phyloP scores from a whole-genome alignment of 176 grass and related monocot species.

The Guadua angustifolia region DNA sequence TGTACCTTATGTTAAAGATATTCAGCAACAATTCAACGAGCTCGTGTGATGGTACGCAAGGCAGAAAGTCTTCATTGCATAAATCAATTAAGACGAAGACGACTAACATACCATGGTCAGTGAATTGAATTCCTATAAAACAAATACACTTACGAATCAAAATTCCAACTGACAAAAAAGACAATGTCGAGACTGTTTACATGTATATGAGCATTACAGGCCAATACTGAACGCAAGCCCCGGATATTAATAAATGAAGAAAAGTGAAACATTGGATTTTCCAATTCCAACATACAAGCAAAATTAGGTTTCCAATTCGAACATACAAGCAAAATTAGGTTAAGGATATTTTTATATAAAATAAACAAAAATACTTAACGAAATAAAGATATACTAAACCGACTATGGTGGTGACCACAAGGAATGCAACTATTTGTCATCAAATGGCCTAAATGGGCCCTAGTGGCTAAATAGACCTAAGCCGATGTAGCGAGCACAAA shows the following conservation, averaged over 20 bases:
- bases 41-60: background rate
- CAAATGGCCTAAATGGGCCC: constrained; percentile 7
- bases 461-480: no score
- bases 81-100: background rate
- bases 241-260: background rate
- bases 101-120: no score
- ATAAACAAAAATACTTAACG: background rate
- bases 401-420: constrained; percentile 7
- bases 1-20: background rate
- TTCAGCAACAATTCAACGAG: background rate
- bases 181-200: background rate
- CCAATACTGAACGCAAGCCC: background rate
- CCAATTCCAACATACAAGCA: background rate
- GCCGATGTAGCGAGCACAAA: constrained; percentile 8
- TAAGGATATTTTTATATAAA: background rate
- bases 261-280: background rate
- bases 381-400: background rate
- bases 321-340: background rate
- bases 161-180: background rate
- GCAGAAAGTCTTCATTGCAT: background rate
- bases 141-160: background rate
- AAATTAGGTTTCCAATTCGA: background rate
- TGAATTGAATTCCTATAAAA: background rate
- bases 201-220: background rate
- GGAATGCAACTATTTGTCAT: constrained; percentile 13